phyloP scores from a whole-genome alignment of 257 asterid genomes.

The Solanum appendiculatum region DNA sequence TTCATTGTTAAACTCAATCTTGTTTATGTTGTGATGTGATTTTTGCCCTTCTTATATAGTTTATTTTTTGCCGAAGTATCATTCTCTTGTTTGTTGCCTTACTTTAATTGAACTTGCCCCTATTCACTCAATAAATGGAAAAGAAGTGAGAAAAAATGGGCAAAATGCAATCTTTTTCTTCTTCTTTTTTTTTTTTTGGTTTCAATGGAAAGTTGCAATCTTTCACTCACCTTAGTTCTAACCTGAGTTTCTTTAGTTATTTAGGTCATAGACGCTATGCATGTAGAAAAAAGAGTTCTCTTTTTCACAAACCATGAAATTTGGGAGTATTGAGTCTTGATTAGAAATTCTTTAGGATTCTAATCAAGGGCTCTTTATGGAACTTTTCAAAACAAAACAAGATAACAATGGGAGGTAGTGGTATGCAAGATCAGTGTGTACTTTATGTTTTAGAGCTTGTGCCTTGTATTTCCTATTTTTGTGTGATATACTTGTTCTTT shows the following conservation, averaged over 20 bases:
- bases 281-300: neutral
- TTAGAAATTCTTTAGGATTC: neutral
- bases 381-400: neutral
- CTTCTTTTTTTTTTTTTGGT: neutral
- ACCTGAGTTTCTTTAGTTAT: neutral
- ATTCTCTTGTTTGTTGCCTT: neutral
- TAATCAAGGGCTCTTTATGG: neutral
- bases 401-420: neutral
- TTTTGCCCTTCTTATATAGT: neutral
- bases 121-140: neutral
- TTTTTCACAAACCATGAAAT: neutral
- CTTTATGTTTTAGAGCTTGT: neutral
- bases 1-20: neutral
- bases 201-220: neutral
- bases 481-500: neutral
- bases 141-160: neutral
- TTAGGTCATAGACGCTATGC: neutral
- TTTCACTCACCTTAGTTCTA: neutral
- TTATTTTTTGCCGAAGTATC: neutral
- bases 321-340: neutral
- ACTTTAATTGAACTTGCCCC: neutral
- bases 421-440: neutral
- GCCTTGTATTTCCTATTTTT: neutral
- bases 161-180: neutral
- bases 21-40: neutral